These are phyloP conservation scores for Piloderma croceum DNA, from an alignment of 768 basidiomycete genomes.

Conservation along the genomic window DNA sequence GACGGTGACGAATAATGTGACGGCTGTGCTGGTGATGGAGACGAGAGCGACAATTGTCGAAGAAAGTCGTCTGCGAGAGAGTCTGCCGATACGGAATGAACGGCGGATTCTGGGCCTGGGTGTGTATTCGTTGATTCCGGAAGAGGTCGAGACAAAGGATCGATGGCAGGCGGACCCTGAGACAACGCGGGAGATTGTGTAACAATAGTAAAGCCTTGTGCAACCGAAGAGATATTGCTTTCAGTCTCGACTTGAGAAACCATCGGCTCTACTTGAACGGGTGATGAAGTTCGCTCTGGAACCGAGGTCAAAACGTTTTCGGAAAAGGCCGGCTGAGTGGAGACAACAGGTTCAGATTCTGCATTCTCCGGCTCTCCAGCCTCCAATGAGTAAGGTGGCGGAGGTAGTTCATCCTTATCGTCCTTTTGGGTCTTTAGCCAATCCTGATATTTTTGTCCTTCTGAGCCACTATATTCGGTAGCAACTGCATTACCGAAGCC, in stretches of 20 bases:
- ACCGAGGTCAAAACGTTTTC: not conserved
- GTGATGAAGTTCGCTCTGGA: not conserved
- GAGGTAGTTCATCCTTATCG: slow-evolving; percentile 49
- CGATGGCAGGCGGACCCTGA: no score
- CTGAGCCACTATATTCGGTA: slow-evolving; percentile 13
- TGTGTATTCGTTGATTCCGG: no score
- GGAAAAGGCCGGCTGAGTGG: not conserved
- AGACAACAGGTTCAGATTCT: not conserved
- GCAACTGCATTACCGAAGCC: slow-evolving; percentile 16
- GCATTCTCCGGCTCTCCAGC: slow-evolving; percentile 29
- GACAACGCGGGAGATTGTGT: no score
- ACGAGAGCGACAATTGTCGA: no score
- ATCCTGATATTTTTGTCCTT: slow-evolving; percentile 33
- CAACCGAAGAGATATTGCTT: slow-evolving; percentile 6
- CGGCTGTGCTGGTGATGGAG: no score
- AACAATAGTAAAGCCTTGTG: slow-evolving; percentile 8
- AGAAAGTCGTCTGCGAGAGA: no score
- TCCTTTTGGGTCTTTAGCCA: slow-evolving; percentile 45
- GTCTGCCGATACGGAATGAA: no score
- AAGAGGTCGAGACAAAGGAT: no score
- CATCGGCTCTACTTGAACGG: not conserved
- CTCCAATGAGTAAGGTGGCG: slow-evolving; percentile 65
- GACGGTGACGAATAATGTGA: no score
- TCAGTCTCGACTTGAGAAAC: slow-evolving; percentile 9
- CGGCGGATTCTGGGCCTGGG: no score